Evolutionary conservation across 352 stramenopile genomes (phyloP).

Genomic region (Pythium periplocum): DNA sequence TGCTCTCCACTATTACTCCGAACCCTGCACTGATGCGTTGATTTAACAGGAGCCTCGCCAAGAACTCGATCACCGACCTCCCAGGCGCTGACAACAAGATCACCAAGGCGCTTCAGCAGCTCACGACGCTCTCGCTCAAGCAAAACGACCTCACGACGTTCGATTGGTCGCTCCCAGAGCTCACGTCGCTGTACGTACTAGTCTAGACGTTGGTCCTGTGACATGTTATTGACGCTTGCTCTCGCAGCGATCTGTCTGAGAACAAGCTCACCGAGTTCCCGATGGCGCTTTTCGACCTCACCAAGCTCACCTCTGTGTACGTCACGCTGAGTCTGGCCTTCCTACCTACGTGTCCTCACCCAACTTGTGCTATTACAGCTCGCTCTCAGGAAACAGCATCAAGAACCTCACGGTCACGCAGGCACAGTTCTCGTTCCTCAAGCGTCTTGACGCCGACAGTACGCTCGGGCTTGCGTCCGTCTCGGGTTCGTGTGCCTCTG

Average conservation of each 20-base stretch:
- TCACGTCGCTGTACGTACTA: no score
- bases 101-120: conserved; percentile 27
- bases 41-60: conserved; percentile 37
- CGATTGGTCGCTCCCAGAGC: no score
- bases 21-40: background rate
- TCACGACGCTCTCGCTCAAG: conserved; percentile 30
- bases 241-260: no score
- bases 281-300: no score
- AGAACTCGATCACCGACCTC: conserved; percentile 44
- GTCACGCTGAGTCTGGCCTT: no score
- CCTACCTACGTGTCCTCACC: no score
- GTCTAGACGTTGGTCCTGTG: no score
- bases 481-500: conserved; percentile 27
- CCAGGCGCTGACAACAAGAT: conserved; percentile 29
- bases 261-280: no score
- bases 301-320: no score
- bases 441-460: conserved; percentile 22
- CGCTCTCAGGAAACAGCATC: conserved; percentile 39
- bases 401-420: conserved; percentile 26
- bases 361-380: no score
- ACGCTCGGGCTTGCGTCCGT: conserved; percentile 30
- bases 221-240: no score
- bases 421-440: conserved; percentile 17
- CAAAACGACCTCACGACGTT: no score
- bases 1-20: background rate